Base-by-base conservation (phyloP, 768 basidiomycete species). In the Hypholoma sublateritium region DNA sequence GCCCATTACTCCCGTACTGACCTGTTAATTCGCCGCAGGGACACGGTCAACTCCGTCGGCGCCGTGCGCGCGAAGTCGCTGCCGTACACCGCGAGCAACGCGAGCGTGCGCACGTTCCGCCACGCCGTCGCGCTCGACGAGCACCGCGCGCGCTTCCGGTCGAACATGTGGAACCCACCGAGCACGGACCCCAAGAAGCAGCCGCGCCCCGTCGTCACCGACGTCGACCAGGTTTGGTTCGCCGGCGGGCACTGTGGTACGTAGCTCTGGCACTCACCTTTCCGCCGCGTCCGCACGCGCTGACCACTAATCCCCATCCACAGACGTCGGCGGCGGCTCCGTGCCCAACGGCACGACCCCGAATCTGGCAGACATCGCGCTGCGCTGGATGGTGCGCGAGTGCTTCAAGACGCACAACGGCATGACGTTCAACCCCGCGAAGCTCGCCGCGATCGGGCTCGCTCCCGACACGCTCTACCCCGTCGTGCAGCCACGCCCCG, bases 311-410 rank as follows among this genome's bases (percentile, higher is more conserved):
- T 19, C 36, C 11, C 19, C 39, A 12, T 22, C 17, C 19, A 12
- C 21, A 50, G 58, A 59, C 22, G 58, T 59, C 19, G 58, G 58
- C 16, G 58, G 58, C 8, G 58, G 58, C 8, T 50, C 58, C 12
- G 69, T 67, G 17, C 64, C 53, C 62, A 76, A 79, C 57, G 64
- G 62, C 11, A 64, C 59, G 3, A 37, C 54, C 1, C 67, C 70
- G 13, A 68, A 66, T 9, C 72, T 81, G 5, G 70, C 77, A 1
- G 71, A 73, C 45, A 74, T 79, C 16, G 63, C 78, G 0, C 67
- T 81, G 3, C 70, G 74, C 3, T 81, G 84, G 84, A 84, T 85
- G 82, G 68, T 85, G 58, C 78, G 83, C 50, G 76, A 85, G 58
- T 77, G 74, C 60, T 79, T 84, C 70, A 67, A 69, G 22, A 53